phyloP scores from a whole-genome alignment of 2,329 filamentous ascomycete species.

The Beauveria sp. region DNA sequence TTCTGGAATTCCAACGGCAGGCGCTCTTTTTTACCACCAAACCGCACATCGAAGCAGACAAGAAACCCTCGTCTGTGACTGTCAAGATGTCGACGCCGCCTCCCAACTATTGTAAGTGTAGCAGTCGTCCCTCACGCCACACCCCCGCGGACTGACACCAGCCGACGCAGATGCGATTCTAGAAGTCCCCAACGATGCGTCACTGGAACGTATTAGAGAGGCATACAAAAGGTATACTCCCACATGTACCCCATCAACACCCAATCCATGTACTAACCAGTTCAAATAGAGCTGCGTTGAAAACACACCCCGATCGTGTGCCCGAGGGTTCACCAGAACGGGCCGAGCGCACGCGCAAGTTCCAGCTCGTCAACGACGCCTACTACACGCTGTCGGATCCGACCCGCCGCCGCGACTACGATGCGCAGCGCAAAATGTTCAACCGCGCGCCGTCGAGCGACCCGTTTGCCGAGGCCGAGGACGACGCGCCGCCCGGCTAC shows the following conservation, averaged over 20 bases:
- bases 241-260: neutral
- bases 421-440: conserved; percentile 48
- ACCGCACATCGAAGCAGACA: neutral
- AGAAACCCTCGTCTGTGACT: neutral
- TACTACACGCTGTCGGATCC: conserved; percentile 87
- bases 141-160: conserved; percentile 3
- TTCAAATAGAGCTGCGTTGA: conserved; percentile 66
- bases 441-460: conserved; percentile 24
- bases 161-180: conserved; percentile 54
- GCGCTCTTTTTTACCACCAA: neutral
- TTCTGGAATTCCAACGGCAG: neutral
- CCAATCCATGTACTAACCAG: conserved; percentile 13
- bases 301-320: conserved; percentile 90
- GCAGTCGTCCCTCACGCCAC: neutral
- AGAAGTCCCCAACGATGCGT: conserved; percentile 60
- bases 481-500: conserved; percentile 35
- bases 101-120: conserved; percentile 44
- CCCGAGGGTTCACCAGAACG: conserved; percentile 78
- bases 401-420: conserved; percentile 72
- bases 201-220: conserved; percentile 70
- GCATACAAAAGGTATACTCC: conserved; percentile 69
- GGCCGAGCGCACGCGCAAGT: conserved; percentile 70
- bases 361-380: conserved; percentile 87
- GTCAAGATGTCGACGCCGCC: conserved; percentile 26
- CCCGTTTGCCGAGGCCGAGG: conserved; percentile 40